These are phyloP conservation scores for Leptographium radiaticola DNA, from an alignment of 2,329 filamentous ascomycete species.

Conservation along the genomic window DNA sequence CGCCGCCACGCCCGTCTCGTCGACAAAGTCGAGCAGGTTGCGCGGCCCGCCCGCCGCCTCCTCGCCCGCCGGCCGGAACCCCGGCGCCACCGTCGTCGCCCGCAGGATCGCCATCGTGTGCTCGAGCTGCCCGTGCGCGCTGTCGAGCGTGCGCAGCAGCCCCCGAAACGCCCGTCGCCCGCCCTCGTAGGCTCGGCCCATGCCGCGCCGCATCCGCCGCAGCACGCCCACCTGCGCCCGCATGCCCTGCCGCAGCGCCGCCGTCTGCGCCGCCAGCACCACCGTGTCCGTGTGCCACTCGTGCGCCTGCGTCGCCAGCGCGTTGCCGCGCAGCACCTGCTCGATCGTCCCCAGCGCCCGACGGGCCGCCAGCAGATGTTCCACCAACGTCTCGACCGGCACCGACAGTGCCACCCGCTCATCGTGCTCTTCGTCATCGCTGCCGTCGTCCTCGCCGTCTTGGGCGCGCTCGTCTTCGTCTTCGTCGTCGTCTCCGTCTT, in stretches of 20 bases:
- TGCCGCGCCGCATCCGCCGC: slow-evolving; percentile 32
- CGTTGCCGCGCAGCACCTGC: slow-evolving; percentile 73
- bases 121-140: slow-evolving; percentile 49
- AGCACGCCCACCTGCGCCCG: slow-evolving; percentile 41
- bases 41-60: slow-evolving; percentile 28
- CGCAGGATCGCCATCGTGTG: slow-evolving; percentile 53
- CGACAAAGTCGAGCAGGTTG: slow-evolving; percentile 63
- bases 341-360: slow-evolving; percentile 73
- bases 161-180: slow-evolving; percentile 47
- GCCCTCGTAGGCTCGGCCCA: slow-evolving; percentile 42
- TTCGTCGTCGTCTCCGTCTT: background rate
- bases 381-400: slow-evolving; percentile 64
- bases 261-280: slow-evolving; percentile 54
- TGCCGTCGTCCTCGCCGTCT: background rate
- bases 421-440: background rate
- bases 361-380: slow-evolving; percentile 76
- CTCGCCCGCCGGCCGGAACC: slow-evolving; percentile 46
- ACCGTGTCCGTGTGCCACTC: slow-evolving; percentile 66
- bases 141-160: slow-evolving; percentile 52
- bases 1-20: slow-evolving; percentile 54
- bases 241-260: slow-evolving; percentile 53
- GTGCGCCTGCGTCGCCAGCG: slow-evolving; percentile 67
- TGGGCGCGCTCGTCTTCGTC: background rate
- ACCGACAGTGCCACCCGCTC: slow-evolving; percentile 12
- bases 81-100: slow-evolving; percentile 48